Conservation (phyloP, 164 flowering plant species). For the Chimonanthus salicifolius region DNA sequence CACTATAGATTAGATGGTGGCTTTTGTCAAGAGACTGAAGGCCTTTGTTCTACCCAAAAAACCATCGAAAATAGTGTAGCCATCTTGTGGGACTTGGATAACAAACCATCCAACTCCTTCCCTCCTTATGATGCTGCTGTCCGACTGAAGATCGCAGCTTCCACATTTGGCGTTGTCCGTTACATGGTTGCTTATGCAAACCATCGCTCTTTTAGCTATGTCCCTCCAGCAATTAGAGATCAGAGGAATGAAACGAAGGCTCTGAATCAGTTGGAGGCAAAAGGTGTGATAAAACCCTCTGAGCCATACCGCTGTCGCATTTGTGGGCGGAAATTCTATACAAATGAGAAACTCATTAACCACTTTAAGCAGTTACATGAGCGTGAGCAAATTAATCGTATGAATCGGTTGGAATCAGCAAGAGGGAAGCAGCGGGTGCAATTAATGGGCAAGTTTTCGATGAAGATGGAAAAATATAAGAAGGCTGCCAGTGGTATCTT, state of each 20-base stretch:
- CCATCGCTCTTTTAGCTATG: conserved; percentile 48
- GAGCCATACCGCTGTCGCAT: conserved; percentile 58
- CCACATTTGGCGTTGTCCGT: conserved; percentile 53
- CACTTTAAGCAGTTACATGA: conserved; percentile 81
- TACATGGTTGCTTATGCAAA: conserved; percentile 77
- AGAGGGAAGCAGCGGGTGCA: conserved; percentile 57
- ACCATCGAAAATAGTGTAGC: conserved; percentile 35
- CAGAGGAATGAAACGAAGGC: conserved; percentile 46
- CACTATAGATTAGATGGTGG: conserved; percentile 1
- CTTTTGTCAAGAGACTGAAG: neutral
- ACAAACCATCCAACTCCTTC: conserved; percentile 67
- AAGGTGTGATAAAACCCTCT: conserved; percentile 36
- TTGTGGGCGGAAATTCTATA: conserved; percentile 72
- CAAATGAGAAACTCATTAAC: conserved; percentile 52
- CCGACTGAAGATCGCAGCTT: conserved; percentile 47
- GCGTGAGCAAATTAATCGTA: conserved; percentile 63
- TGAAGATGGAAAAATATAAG: conserved; percentile 89
- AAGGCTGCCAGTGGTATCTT: conserved; percentile 51
- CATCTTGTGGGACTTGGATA: conserved; percentile 91
- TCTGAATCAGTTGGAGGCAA: conserved; percentile 48
- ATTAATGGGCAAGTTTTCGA: conserved; percentile 58
- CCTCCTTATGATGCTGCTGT: conserved; percentile 69
- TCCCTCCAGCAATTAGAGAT: conserved; percentile 46
- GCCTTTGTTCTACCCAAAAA: conserved; percentile 3
- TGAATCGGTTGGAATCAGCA: conserved; percentile 65